Percentiles rank a stretch among this genome's conserved stretches.
Evolutionary conservation across 345 rosid species (phyloP).

Genomic region (Dovyalis caffra): DNA sequence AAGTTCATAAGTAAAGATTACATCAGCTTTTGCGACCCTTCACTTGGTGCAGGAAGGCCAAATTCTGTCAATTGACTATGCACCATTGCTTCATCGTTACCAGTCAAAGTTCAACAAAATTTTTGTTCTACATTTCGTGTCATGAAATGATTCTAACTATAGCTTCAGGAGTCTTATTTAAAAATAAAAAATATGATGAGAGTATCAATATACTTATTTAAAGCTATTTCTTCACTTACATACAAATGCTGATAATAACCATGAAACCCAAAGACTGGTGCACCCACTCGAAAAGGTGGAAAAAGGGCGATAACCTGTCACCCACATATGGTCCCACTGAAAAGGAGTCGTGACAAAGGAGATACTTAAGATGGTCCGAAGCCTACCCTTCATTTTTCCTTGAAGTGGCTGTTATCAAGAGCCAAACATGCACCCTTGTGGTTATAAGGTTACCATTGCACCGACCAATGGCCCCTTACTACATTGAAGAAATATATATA

Average conservation of each 20-base stretch:
- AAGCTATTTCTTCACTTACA: too few species aligned
- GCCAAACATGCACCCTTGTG: neutral
- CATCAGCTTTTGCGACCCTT: too few species aligned
- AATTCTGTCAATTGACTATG: too few species aligned
- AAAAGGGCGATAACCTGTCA: neutral
- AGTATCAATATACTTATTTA: too few species aligned
- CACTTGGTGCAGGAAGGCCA: too few species aligned
- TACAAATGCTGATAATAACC: neutral
- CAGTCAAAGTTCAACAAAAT: too few species aligned
- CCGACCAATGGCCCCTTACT: neutral
- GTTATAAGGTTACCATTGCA: neutral
- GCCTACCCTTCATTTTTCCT: neutral
- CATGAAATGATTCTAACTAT: too few species aligned
- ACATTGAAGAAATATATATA: neutral
- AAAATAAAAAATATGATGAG: too few species aligned
- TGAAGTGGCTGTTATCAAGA: neutral
- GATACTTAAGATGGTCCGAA: neutral
- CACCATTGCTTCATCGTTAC: too few species aligned
- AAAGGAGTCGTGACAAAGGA: neutral
- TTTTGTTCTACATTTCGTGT: too few species aligned
- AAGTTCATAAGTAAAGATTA: too few species aligned
- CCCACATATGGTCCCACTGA: neutral
- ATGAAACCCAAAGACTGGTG: neutral
- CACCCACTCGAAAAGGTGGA: neutral
- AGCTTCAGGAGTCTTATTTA: too few species aligned